phyloP scores from a whole-genome alignment of 148 eudicot species.

The Nepenthes mirabilis region DNA sequence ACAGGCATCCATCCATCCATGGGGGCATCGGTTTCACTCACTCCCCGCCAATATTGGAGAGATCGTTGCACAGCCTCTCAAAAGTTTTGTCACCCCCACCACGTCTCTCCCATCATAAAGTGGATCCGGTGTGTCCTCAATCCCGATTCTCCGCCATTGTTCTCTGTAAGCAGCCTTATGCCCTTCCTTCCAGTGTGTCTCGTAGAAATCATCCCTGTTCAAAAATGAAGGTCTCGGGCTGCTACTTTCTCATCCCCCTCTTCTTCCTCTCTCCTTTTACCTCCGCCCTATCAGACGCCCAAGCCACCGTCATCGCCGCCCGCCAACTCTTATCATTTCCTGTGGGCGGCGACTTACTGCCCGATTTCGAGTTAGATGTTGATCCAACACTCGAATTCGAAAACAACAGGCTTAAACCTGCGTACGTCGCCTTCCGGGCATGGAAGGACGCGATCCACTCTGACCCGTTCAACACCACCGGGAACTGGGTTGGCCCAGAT shows the following conservation, averaged over 20 bases:
- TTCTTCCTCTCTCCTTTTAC: constrained; percentile 12
- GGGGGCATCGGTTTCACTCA: background rate
- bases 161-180: constrained; percentile 7
- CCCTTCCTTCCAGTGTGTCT: background rate
- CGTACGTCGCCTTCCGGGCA: constrained; percentile 56
- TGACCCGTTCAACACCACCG: constrained; percentile 32
- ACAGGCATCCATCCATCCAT: no score
- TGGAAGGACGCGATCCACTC: constrained; percentile 54
- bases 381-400: constrained; percentile 12
- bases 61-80: background rate
- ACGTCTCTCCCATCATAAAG: background rate
- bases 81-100: background rate
- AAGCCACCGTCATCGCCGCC: constrained; percentile 15
- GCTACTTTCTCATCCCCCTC: constrained; percentile 13
- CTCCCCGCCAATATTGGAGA: background rate
- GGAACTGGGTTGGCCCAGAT: constrained; percentile 55
- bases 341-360: constrained; percentile 18
- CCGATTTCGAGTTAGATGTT: constrained; percentile 6
- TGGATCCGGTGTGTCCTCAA: background rate
- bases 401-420: constrained; percentile 44
- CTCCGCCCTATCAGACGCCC: constrained; percentile 16
- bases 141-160: background rate
- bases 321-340: constrained; percentile 24
- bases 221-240: constrained; percentile 15
- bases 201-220: background rate